These are phyloP conservation scores for Lipomyces mesembrius DNA, from an alignment of 805 yeast genomes.

Conservation along the genomic window DNA sequence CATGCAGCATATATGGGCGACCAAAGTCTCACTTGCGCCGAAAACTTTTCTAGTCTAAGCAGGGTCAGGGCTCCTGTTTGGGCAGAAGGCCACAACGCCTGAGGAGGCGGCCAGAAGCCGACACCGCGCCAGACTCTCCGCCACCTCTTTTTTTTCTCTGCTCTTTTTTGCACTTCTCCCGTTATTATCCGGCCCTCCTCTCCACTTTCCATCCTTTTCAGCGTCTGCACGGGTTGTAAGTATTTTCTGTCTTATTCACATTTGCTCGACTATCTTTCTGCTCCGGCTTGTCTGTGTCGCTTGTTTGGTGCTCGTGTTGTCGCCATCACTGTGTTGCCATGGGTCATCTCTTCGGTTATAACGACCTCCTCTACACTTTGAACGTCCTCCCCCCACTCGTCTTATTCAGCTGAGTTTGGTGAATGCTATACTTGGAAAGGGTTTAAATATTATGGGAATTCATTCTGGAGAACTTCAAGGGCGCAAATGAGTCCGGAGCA, in stretches of 20 bases:
- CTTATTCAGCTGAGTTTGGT: not conserved
- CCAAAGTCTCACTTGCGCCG: not conserved
- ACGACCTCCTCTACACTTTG: not conserved
- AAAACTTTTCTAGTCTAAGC: not conserved
- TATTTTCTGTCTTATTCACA: not conserved
- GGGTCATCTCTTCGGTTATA: not conserved
- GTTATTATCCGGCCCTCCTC: not conserved
- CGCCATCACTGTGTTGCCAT: not conserved
- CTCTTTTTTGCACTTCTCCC: conserved; percentile 5
- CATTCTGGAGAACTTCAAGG: too few species aligned
- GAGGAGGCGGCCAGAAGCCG: conserved; percentile 3
- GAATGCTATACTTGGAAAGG: not conserved
- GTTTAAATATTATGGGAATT: too few species aligned
- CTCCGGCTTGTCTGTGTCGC: not conserved
- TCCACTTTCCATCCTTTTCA: conserved; percentile 7
- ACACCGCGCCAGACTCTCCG: not conserved
- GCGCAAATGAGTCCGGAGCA: not conserved
- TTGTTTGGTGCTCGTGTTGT: not conserved
- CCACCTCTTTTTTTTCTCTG: not conserved
- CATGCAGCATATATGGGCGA: not conserved
- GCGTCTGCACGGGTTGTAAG: not conserved
- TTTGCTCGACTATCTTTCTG: not conserved
- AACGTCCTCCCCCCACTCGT: not conserved
- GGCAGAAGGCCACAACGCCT: not conserved
- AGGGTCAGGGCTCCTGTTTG: not conserved